Conservation (phyloP, 2,329 filamentous ascomycete species). For the Chaetomium sp. region DNA sequence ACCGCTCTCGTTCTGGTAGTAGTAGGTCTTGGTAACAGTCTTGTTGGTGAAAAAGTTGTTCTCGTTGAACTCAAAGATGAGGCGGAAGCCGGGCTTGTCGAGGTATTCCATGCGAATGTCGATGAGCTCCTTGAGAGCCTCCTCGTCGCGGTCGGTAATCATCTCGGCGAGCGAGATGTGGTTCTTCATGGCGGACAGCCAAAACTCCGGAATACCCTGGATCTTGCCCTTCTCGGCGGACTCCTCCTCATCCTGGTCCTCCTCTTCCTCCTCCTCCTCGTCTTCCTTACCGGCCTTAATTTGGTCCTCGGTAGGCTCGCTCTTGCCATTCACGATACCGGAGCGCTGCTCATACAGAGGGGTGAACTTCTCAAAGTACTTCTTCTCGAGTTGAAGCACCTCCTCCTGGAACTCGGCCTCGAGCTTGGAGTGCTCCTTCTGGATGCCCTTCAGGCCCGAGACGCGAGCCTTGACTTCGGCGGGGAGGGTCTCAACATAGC, state of each 20-base stretch:
- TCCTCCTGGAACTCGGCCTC: slow-evolving; percentile 99
- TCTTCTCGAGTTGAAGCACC: slow-evolving; percentile 96
- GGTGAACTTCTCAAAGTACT: slow-evolving; percentile 98
- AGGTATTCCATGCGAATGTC: slow-evolving; percentile 99
- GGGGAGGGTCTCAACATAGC: slow-evolving; percentile 95
- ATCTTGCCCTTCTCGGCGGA: slow-evolving; percentile 48
- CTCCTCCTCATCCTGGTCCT: slow-evolving; percentile 51
- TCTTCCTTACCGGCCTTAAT: slow-evolving; percentile 79
- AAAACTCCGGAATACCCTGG: slow-evolving; percentile 93
- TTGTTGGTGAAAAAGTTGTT: slow-evolving; percentile 99
- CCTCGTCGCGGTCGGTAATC: slow-evolving; percentile 97
- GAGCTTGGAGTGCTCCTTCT: slow-evolving; percentile 97
- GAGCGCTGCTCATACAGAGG: slow-evolving; percentile 94
- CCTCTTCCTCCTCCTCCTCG: slow-evolving; percentile 49
- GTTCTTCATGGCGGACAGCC: slow-evolving; percentile 99
- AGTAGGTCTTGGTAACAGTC: slow-evolving; percentile 95
- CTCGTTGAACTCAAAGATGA: slow-evolving; percentile 93
- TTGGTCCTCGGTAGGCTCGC: slow-evolving; percentile 82
- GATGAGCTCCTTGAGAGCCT: slow-evolving; percentile 77
- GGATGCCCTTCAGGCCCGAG: slow-evolving; percentile 90
- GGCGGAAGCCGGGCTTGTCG: slow-evolving; percentile 93
- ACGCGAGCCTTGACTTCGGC: slow-evolving; percentile 85
- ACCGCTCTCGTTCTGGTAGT: slow-evolving; percentile 96
- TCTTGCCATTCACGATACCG: slow-evolving; percentile 79
- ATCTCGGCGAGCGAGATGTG: slow-evolving; percentile 94